These are phyloP conservation scores for Eucalyptus pauciflora DNA, from an alignment of 345 rosid genomes.

Conservation along the genomic window DNA sequence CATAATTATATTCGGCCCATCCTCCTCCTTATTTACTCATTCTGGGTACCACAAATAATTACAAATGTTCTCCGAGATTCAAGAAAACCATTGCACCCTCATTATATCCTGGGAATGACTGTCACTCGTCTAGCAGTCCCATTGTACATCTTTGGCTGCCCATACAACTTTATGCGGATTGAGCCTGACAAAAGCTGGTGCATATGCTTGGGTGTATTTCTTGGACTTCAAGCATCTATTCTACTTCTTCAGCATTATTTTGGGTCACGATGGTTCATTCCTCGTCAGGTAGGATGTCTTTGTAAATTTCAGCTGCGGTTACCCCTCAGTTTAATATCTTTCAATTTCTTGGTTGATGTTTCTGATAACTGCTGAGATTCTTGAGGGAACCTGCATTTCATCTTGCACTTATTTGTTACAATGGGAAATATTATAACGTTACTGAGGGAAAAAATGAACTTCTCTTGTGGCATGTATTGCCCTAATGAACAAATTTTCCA, in stretches of 20 bases:
- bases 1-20: conserved; percentile 67
- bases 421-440: neutral
- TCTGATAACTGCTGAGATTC: neutral
- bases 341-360: neutral
- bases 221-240: conserved; percentile 71
- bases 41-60: conserved; percentile 92
- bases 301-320: neutral
- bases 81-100: conserved; percentile 93
- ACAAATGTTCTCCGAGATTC: conserved; percentile 83
- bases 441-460: neutral
- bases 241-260: conserved; percentile 94
- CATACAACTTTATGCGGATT: conserved; percentile 90
- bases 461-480: neutral
- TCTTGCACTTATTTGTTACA: neutral
- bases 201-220: conserved; percentile 43
- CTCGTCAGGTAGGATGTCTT: conserved; percentile 53
- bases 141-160: conserved; percentile 85
- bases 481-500: neutral
- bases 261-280: conserved; percentile 95
- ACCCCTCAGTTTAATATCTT: neutral
- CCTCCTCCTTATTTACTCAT: conserved; percentile 79
- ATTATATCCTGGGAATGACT: conserved; percentile 85
- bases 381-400: neutral
- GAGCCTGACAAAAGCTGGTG: conserved; percentile 86
- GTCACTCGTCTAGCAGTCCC: conserved; percentile 85